These are phyloP conservation scores for Camelina neglecta DNA, from an alignment of 345 rosid genomes.

Conservation along the genomic window DNA sequence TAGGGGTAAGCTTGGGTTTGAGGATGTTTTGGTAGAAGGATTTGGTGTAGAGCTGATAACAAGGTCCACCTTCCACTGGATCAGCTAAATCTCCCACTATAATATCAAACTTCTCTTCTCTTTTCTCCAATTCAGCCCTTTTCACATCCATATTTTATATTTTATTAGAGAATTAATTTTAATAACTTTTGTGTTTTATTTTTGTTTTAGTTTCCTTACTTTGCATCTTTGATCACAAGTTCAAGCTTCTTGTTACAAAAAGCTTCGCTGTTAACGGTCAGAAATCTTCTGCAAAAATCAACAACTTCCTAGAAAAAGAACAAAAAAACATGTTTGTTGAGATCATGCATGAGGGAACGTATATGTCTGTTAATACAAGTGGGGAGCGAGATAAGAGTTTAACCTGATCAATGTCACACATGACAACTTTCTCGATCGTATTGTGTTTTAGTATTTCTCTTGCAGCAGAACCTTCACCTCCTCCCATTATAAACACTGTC, in stretches of 20 bases:
- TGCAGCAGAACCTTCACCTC: slow-evolving; percentile 99
- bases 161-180: not conserved
- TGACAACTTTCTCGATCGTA: slow-evolving; percentile 73
- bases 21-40: slow-evolving; percentile 77
- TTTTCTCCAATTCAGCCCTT: slow-evolving; percentile 82
- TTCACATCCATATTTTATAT: slow-evolving; percentile 20
- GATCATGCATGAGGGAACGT: slow-evolving; percentile 6
- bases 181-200: not conserved
- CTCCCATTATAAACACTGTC: slow-evolving; percentile 90
- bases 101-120: slow-evolving; percentile 76
- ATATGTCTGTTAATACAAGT: not conserved
- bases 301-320: slow-evolving; percentile 75
- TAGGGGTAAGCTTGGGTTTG: slow-evolving; percentile 75
- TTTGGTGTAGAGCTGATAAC: slow-evolving; percentile 97
- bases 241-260: slow-evolving; percentile 75
- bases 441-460: slow-evolving; percentile 85
- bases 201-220: slow-evolving; percentile 48
- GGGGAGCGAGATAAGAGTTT: not conserved
- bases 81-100: slow-evolving; percentile 98
- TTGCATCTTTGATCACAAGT: slow-evolving; percentile 85
- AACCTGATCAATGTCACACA: slow-evolving; percentile 98
- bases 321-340: slow-evolving; percentile 4
- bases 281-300: slow-evolving; percentile 69
- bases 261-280: slow-evolving; percentile 80
- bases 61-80: slow-evolving; percentile 97